Base-by-base conservation (phyloP, 495 filamentous ascomycete species). In the Xylaria nigripes region DNA sequence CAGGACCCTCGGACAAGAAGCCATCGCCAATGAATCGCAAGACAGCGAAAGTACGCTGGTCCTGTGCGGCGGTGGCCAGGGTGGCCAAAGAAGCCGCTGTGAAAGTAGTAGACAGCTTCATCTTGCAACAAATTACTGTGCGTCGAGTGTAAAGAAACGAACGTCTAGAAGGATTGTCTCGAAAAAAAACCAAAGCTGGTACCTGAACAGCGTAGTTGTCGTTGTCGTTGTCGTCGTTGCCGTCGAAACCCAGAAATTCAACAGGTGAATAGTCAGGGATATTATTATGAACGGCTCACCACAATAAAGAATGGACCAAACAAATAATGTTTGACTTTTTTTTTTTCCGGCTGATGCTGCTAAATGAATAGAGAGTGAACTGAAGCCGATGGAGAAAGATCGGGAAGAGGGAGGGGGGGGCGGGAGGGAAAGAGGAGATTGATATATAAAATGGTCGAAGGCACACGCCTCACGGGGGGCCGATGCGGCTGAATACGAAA, bases 1-100 rank as follows among this genome's bases (percentile, higher is more conserved):
- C 74, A 49, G 81, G 76, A 59, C 80, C 81, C 42, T 73, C 69
- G 38, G 77, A 75, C 59, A 86, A 65, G 40, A 73, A 71, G n/a
- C 68, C 67, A 8, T 73, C 63, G 6, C 68, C 63, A 46, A 67
- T 67, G 59, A 76, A 74, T 27, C 61, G 70, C 19, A 77, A 58
- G 52, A 76, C 73, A 25, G 72, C 75, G 49, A 76, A 77, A 36
- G 68, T 73, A 44, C 66, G 65, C 12, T 45, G 38, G 16, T 64
- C 56, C 61, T 69, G 67, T 51, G 67, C 67, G 42, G 62, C 69
- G 43, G 61, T 57, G 19, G 70, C 70, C 40, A 64, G 49, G 45
- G 55, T 67, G 45, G 61, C 59, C 54, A 65, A 54, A 24, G 65
- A 61, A 56, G 66, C 66, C 43, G 65, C 38, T 4, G 57, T 22